Base-by-base conservation (phyloP, 163 green algal species). In the Scenedesmus sp. region DNA sequence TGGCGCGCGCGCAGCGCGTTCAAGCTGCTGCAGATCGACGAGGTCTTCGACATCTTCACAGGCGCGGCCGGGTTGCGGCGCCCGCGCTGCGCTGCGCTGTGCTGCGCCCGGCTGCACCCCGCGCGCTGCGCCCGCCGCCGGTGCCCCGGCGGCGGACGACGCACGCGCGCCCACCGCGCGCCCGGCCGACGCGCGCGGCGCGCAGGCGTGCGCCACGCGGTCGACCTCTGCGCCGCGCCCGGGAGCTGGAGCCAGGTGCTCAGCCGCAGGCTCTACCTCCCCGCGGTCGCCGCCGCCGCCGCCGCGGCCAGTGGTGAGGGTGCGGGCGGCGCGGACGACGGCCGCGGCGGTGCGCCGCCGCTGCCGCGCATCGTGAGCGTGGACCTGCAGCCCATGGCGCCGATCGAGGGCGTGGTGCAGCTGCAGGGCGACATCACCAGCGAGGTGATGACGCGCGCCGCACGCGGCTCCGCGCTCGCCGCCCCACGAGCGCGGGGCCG, bases 21-120 rank as follows among this genome's bases (percentile, higher is more conserved):
- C 85, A 99, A 99, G 85, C 88, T 99, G 24, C 88, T 99, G 53
- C 97, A 99, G 74, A 94, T 99, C 2, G 96, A 99, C 76, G 97
- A 99, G 36, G 88, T 91, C 7, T 99, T 98, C 77, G 57, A 93
- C 63, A 93, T 99, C 4, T 93, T 99, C 58, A 28, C 20, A 22
- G 54, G 60, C 73, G 56, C 17, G 56, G 14, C 4, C 20, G 33
- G n/a, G n/a, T n/a, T n/a, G n/a, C n/a, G n/a, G n/a, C n/a, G n/a
- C n/a, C n/a, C n/a, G n/a, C n/a, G n/a, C n/a, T n/a, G n/a, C n/a
- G n/a, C n/a, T n/a, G n/a, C n/a, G n/a, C n/a, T n/a, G 24, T 39
- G 24, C 56, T 44, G 20, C 56, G 14, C n/a, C n/a, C n/a, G n/a
- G n/a, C n/a, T n/a, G n/a, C n/a, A n/a, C n/a, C n/a, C n/a, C n/a